phyloP scores from a whole-genome alignment of 2,329 filamentous ascomycete species.

The Penicillium aurantiogriseum region DNA sequence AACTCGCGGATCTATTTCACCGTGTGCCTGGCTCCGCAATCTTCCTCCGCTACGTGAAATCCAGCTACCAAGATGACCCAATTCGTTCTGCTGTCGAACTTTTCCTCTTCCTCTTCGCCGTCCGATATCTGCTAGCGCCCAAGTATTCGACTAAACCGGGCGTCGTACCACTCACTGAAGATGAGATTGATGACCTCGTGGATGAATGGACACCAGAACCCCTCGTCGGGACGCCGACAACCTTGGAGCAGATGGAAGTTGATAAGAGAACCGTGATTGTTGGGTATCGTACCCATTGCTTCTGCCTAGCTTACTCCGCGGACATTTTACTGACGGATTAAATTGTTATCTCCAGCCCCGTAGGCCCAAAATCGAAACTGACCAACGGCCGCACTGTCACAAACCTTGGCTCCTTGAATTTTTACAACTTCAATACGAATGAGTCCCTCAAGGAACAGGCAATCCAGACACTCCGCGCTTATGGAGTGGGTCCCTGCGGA shows the following conservation, averaged over 20 bases:
- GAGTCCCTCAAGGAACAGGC: constrained; percentile 93
- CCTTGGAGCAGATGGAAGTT: constrained; percentile 75
- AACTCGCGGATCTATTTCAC: constrained; percentile 69
- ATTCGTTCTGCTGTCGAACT: constrained; percentile 91
- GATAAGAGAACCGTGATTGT: constrained; percentile 85
- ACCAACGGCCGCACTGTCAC: constrained; percentile 84
- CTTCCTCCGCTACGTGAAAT: constrained; percentile 90
- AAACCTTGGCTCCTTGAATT: constrained; percentile 94
- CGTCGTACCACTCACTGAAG: constrained; percentile 83
- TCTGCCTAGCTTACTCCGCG: neutral
- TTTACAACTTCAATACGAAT: constrained; percentile 94
- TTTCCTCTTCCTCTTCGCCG: constrained; percentile 90
- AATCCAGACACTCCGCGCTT: constrained; percentile 87
- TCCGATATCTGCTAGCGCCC: constrained; percentile 86
- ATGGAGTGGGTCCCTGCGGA: constrained; percentile 94
- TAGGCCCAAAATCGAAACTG: constrained; percentile 86
- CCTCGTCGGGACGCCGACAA: constrained; percentile 70
- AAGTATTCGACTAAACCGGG: constrained; percentile 92
- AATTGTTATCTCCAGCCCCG: constrained; percentile 59
- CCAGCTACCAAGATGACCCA: constrained; percentile 96
- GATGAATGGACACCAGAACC: constrained; percentile 97
- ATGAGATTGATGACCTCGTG: constrained; percentile 96
- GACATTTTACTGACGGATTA: constrained; percentile 12
- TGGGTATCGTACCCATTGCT: constrained; percentile 59
- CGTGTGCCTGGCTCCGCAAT: constrained; percentile 92